Conservation (phyloP, 352 stramenopile genomes). For the Globisporangium canariense region DNA sequence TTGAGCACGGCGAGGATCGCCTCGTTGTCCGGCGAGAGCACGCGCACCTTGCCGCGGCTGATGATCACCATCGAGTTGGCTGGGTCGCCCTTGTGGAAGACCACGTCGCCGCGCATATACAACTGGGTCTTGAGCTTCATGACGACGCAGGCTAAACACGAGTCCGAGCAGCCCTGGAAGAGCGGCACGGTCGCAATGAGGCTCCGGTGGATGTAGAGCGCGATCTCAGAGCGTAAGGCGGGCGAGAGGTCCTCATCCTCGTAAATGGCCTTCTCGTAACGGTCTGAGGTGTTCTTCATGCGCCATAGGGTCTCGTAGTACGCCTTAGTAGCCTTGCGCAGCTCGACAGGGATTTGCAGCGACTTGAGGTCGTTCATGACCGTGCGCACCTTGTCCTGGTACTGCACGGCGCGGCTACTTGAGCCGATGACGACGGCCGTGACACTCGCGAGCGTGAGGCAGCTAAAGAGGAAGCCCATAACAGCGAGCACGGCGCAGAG, state of each 20-base stretch:
- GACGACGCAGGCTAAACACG: constrained; percentile 47
- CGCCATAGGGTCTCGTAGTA: constrained; percentile 70
- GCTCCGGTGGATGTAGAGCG: constrained; percentile 55
- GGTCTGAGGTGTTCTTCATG: constrained; percentile 66
- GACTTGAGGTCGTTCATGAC: constrained; percentile 68
- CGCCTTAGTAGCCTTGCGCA: constrained; percentile 46
- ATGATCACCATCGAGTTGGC: constrained; percentile 66
- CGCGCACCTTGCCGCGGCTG: constrained; percentile 57
- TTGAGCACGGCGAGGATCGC: constrained; percentile 52
- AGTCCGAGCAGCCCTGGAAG: constrained; percentile 56
- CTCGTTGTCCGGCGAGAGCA: constrained; percentile 52
- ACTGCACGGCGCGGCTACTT: constrained; percentile 46
- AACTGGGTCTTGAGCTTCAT: constrained; percentile 58
- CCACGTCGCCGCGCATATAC: constrained; percentile 56
- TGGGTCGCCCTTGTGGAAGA: constrained; percentile 58
- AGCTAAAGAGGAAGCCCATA: constrained; percentile 48
- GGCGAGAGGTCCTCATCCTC: constrained; percentile 61
- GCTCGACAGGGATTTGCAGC: constrained; percentile 44
- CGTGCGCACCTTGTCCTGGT: constrained; percentile 56
- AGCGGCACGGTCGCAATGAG: constrained; percentile 52
- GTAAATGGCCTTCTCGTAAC: constrained; percentile 69
- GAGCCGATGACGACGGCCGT: constrained; percentile 46
- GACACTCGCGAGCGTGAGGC: constrained; percentile 49
- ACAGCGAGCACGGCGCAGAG: constrained; percentile 35
- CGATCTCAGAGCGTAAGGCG: constrained; percentile 50